Evolutionary conservation across 2,329 filamentous ascomycete genomes (phyloP).

Genomic region (Orbilia quercus): DNA sequence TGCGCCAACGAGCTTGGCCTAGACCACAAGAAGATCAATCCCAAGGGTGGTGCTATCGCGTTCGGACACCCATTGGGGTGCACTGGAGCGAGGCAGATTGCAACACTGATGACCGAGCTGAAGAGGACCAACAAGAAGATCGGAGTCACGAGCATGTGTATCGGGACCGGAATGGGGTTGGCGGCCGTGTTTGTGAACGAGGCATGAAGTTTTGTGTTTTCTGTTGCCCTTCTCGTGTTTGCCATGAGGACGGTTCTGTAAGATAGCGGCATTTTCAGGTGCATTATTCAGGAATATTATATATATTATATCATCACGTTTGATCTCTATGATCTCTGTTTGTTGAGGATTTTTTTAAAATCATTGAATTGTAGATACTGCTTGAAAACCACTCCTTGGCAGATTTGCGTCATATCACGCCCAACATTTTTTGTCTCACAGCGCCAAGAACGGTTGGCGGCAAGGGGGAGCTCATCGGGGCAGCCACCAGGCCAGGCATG

Average conservation of each 20-base stretch:
- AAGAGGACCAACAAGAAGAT: constrained; percentile 84
- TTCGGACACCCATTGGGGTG: constrained; percentile 95
- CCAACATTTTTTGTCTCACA: too few species aligned
- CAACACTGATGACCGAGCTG: constrained; percentile 89
- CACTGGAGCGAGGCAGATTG: constrained; percentile 92
- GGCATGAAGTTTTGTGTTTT: constrained; percentile 65
- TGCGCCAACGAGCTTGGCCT: constrained; percentile 88
- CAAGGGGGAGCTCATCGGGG: neutral
- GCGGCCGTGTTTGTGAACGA: constrained; percentile 95
- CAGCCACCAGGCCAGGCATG: constrained; percentile 5
- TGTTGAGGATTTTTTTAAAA: too few species aligned
- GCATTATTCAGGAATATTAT: neutral
- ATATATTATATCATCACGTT: neutral
- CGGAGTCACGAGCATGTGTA: constrained; percentile 94
- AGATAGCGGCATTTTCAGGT: too few species aligned
- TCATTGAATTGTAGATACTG: too few species aligned
- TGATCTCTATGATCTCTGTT: too few species aligned
- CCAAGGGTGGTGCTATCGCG: constrained; percentile 94
- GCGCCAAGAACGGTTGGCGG: neutral
- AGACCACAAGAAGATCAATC: constrained; percentile 88
- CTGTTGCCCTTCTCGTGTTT: neutral
- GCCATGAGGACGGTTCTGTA: neutral
- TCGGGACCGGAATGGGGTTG: constrained; percentile 98
- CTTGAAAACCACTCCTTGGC: too few species aligned
- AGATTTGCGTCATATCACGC: neutral